Percentiles rank a stretch among this genome's conserved stretches.
These are phyloP conservation scores for Aquilaria yunnanensis DNA, from an alignment of 345 rosid genomes.

Conservation along the genomic window DNA sequence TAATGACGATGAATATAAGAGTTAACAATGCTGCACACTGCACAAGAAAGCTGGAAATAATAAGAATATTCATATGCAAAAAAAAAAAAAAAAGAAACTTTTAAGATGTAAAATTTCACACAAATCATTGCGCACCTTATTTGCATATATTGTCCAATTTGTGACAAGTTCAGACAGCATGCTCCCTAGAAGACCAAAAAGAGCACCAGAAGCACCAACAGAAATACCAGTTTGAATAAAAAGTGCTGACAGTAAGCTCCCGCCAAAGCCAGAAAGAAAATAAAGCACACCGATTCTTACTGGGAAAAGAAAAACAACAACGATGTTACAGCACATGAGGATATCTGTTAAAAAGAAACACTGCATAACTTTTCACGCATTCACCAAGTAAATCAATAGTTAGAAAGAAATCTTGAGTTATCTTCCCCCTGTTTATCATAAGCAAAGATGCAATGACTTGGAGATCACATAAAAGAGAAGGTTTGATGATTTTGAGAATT, in stretches of 20 bases:
- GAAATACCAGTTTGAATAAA: slow-evolving; percentile 77
- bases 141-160: slow-evolving; percentile 90
- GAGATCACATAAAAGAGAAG: too few relatives aligned
- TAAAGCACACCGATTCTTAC: slow-evolving; percentile 84
- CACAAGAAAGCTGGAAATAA: slow-evolving; percentile 6
- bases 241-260: slow-evolving; percentile 80
- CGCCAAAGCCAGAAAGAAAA: slow-evolving; percentile 80
- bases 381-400: too few relatives aligned
- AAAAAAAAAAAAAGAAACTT: too few relatives aligned
- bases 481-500: too few relatives aligned
- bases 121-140: slow-evolving; percentile 44
- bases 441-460: too few relatives aligned
- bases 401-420: too few relatives aligned
- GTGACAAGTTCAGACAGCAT: slow-evolving; percentile 95
- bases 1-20: slow-evolving; percentile 55
- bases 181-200: slow-evolving; percentile 91
- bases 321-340: too few relatives aligned
- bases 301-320: slow-evolving; percentile 13
- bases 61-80: slow-evolving; percentile 4
- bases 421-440: too few relatives aligned
- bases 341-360: too few relatives aligned
- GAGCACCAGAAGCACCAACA: slow-evolving; percentile 98
- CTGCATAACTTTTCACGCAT: too few relatives aligned
- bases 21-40: slow-evolving; percentile 86
- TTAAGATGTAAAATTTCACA: too few relatives aligned